Evolutionary conservation across 257 asterid genomes (phyloP).

Genomic region (Fraxinus americana): DNA sequence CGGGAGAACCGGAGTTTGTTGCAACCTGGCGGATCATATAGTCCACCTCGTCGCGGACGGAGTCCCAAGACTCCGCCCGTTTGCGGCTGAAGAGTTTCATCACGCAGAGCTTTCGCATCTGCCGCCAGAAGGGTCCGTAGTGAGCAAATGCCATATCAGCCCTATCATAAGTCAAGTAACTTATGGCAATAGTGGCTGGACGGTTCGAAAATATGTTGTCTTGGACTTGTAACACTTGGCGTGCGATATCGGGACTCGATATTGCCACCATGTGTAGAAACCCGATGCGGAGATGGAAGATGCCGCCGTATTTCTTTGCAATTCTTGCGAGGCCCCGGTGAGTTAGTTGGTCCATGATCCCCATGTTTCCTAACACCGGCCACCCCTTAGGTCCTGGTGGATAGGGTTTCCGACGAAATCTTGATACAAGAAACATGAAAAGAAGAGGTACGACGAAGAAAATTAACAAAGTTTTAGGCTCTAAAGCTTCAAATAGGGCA

Average conservation of each 20-base stretch:
- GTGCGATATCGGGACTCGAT: conserved; percentile 81
- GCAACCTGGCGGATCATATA: conserved; percentile 47
- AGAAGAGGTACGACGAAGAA: conserved; percentile 32
- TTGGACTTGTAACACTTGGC: conserved; percentile 76
- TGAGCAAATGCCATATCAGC: conserved; percentile 97
- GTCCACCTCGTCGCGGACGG: conserved; percentile 87
- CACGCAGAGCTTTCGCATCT: conserved; percentile 88
- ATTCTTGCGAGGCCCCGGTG: conserved; percentile 74
- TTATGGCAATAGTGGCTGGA: conserved; percentile 73
- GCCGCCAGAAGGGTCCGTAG: conserved; percentile 97
- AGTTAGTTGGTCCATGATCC: conserved; percentile 63
- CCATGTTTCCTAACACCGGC: conserved; percentile 84
- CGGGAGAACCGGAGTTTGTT: conserved; percentile 34
- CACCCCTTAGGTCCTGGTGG: conserved; percentile 89
- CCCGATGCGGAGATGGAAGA: conserved; percentile 73
- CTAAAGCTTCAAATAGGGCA: conserved; percentile 28
- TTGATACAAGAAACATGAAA: conserved; percentile 29
- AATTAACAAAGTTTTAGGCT: conserved; percentile 19
- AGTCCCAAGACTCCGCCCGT: conserved; percentile 93
- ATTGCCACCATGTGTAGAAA: conserved; percentile 63
- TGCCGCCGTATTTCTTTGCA: conserved; percentile 73
- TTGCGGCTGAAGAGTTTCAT: conserved; percentile 86
- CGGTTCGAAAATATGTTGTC: conserved; percentile 89
- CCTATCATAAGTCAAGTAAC: conserved; percentile 76
- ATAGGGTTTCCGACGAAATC: conserved; percentile 45